Conservation (phyloP, 371 early-diverging fungal genomes). For the Actinomortierella wolfii region DNA sequence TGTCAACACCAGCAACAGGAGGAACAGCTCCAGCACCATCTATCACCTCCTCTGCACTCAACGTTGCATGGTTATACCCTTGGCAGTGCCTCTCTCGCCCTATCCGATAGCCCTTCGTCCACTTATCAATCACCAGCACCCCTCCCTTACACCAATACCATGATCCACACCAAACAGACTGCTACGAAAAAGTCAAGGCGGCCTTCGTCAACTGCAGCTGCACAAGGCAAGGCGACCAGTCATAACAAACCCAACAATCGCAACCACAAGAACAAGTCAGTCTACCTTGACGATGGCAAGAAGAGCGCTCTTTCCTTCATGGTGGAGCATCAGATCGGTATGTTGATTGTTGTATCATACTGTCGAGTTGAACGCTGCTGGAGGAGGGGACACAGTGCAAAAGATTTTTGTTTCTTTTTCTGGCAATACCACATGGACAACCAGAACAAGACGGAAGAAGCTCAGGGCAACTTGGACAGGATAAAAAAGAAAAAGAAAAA, state of each 20-base stretch:
- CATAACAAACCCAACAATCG: conserved; percentile 15
- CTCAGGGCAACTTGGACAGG: too few relatives aligned
- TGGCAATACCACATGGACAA: background rate
- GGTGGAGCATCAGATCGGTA: conserved; percentile 40
- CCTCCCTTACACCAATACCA: too few relatives aligned
- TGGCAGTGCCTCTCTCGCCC: too few relatives aligned
- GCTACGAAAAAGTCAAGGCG: too few relatives aligned
- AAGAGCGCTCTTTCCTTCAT: conserved; percentile 30
- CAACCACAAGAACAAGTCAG: conserved; percentile 17
- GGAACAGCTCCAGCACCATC: too few relatives aligned
- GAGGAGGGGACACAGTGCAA: background rate
- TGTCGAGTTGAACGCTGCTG: background rate
- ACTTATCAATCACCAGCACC: too few relatives aligned
- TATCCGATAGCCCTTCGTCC: too few relatives aligned
- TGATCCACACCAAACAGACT: too few relatives aligned
- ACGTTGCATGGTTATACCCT: too few relatives aligned
- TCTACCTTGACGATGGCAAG: conserved; percentile 14
- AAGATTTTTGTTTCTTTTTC: conserved; percentile 6
- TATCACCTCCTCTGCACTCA: too few relatives aligned
- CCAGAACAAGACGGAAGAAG: background rate
- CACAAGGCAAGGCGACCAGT: conserved; percentile 7
- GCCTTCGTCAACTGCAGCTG: background rate
- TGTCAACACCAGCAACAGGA: too few relatives aligned
- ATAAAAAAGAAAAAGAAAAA: background rate
- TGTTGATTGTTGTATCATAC: too few relatives aligned